Base-by-base conservation (phyloP, 2,329 filamentous ascomycete genomes). In the Huntiella abstrusa region DNA sequence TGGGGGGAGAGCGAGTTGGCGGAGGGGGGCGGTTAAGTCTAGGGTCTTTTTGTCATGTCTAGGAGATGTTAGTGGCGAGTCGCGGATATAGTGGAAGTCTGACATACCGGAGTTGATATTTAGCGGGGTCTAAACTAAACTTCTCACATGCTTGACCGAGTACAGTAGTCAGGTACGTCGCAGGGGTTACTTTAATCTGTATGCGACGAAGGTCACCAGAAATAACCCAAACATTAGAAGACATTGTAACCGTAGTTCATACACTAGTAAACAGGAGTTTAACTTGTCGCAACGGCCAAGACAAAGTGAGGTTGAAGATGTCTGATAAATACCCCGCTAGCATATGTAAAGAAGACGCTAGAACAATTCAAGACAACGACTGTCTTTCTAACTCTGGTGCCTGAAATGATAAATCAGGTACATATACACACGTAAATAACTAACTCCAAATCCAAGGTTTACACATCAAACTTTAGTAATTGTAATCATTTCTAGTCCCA, bases 211-310 rank as follows among this genome's bases (percentile, higher is more conserved):
- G 72, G 54, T 83, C 77, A 35, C 80, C 76, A 59, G 88, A 80
- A 53, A 94, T 78, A 45, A 96, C 84, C 54, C 87, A 80, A 49
- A 96, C 85, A 59, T 91, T 82, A 45, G 86, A 81, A 53, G 85
- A 76, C 84, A 94, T 94, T 39, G 3, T 28, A 10, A 7, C 22
- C 3, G 8, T 28, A 10, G 5, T 16, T 13, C 4, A 6, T 39
- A 15, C 6, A 7, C 3, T 7, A 28, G 22, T 28, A 28, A 28
- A 7, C 22, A 10, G 22, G 6, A 28, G 10, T 28, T 2, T 7
- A 28, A 28, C 8, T 28, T 10, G 22, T 28, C 22, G 22, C 22
- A 28, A 28, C 22, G 22, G 8, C 8, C 22, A 28, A 28, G 22
- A 28, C 22, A 28, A 28, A 28, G 7, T 28, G 22, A 28, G 8